Conservation (phyloP, 1,284 basidiomycete species). For the Boletus hoseneyae region DNA sequence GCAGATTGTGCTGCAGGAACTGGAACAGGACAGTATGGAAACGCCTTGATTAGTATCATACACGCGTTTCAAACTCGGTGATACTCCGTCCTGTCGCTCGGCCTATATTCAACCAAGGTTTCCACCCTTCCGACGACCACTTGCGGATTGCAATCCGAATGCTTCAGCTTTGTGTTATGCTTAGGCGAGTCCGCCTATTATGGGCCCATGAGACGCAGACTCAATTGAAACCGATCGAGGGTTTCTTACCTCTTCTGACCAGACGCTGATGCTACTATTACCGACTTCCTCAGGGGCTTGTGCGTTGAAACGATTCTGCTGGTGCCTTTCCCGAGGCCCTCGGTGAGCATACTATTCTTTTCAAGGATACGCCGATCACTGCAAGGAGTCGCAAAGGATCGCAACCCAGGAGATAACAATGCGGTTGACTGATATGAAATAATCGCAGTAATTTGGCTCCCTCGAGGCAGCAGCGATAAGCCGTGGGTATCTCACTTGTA, state of each 20-base stretch:
- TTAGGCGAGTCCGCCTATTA: too few species aligned
- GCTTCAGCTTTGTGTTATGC: not conserved
- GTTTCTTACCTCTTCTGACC: too few species aligned
- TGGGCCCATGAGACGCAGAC: not conserved
- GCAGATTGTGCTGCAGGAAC: slow-evolving; percentile 35
- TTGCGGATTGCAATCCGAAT: not conserved
- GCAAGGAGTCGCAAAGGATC: not conserved
- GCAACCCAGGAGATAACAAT: slow-evolving; percentile 1
- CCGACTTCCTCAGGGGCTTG: slow-evolving; percentile 1
- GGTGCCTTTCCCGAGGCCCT: slow-evolving; percentile 3
- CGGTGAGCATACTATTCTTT: slow-evolving; percentile 2
- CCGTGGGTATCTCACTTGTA: not conserved
- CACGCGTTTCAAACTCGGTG: not conserved
- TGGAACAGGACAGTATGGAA: slow-evolving; percentile 36
- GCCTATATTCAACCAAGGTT: not conserved
- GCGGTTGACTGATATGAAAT: not conserved
- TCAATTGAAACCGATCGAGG: not conserved
- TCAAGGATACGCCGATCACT: not conserved
- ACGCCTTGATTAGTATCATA: slow-evolving; percentile 13
- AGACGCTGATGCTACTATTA: not conserved
- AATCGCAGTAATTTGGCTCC: not conserved
- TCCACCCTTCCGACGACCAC: not conserved
- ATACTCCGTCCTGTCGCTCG: not conserved
- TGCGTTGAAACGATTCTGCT: not conserved
- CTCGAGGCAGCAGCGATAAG: slow-evolving; percentile 10